phyloP scores from a whole-genome alignment of 2,329 filamentous ascomycete genomes.

The Amesomyces nigricolor region DNA sequence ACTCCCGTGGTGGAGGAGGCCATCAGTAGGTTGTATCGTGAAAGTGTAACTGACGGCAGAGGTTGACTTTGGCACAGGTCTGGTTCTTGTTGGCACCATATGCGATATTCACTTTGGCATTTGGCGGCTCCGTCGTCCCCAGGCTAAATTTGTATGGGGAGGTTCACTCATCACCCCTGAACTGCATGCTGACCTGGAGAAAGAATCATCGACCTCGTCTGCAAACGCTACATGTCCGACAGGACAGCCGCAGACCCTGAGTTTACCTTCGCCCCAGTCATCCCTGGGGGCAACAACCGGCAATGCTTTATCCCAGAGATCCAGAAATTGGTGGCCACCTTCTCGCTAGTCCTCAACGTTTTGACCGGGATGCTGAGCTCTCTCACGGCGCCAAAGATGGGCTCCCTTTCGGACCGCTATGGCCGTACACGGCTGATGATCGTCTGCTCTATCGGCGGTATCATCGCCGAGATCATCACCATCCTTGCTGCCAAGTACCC shows the following conservation, averaged over 20 bases:
- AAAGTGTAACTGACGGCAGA: no score
- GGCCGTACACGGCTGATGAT: conserved; percentile 72
- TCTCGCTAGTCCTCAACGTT: conserved; percentile 70
- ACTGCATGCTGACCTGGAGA: conserved; percentile 4
- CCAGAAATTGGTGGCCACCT: conserved; percentile 68
- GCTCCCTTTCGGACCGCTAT: conserved; percentile 78
- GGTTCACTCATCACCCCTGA: not conserved
- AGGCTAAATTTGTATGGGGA: conserved; percentile 67
- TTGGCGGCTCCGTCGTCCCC: conserved; percentile 79
- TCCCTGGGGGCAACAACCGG: conserved; percentile 64
- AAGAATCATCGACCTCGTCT: conserved; percentile 74
- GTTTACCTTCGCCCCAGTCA: conserved; percentile 56
- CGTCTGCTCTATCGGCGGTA: conserved; percentile 66
- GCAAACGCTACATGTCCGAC: conserved; percentile 74
- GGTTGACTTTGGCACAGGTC: conserved; percentile 45
- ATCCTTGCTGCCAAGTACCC: conserved; percentile 74
- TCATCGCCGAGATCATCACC: conserved; percentile 68
- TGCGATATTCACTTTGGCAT: conserved; percentile 74
- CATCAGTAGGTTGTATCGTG: conserved; percentile 46
- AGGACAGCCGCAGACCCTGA: conserved; percentile 51
- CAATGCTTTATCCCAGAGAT: conserved; percentile 78
- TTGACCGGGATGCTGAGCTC: conserved; percentile 73
- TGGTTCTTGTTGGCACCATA: conserved; percentile 81
- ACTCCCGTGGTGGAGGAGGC: conserved; percentile 56
- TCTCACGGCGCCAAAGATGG: conserved; percentile 74